Base-by-base conservation (phyloP, 495 filamentous ascomycete species). In the Penicillium taxi region DNA sequence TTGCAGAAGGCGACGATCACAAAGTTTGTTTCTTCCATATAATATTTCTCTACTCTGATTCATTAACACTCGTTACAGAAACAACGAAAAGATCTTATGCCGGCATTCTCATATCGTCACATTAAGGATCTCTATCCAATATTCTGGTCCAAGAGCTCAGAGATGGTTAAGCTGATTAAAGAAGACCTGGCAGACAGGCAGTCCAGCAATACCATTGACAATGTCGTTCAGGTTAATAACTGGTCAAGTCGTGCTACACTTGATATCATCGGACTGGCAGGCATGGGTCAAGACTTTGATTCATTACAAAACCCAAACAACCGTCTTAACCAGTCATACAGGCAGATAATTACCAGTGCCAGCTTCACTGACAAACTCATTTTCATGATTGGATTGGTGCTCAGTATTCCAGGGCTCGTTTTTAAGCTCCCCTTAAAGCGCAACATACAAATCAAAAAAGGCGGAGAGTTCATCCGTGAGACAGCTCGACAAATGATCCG, bases 1-100 rank as follows among this genome's bases (percentile, higher is more conserved):
- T 95, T 5, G 81, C 85, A 1, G 89, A 96, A 57, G 88, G 88
- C 14, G 81, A 88, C 9, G 84, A 85, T 41, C 87, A 94, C 52
- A 86, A 80, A 66, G 66, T 69, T 36, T 6, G 42, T n/a, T n/a
- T n/a, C n/a, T n/a, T n/a, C 16, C 11, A n/a, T n/a, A 14, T 15
- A n/a, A 32, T 11, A 34, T 14, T 9, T 6, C 6, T 31, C 51
- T 6, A 5, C 5, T 15, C 26, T 21, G 17, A 16, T 11, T n/a
- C 6, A 6, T 29, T 2, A 14, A 29, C 2, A 3, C 15, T 11
- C 7, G n/a, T 1, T 33, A 17, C 31, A 67, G 62, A 30, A 66
- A 11, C 87, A 94, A 68, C 71, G 89, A 9, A 85, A 79, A 48
- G 78, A 80, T 32, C 68, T 95, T 2, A 75, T 83, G 67, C 88